Evolutionary conservation across 106 monocot species (phyloP).

Genomic region (Phalaenopsis equestris): DNA sequence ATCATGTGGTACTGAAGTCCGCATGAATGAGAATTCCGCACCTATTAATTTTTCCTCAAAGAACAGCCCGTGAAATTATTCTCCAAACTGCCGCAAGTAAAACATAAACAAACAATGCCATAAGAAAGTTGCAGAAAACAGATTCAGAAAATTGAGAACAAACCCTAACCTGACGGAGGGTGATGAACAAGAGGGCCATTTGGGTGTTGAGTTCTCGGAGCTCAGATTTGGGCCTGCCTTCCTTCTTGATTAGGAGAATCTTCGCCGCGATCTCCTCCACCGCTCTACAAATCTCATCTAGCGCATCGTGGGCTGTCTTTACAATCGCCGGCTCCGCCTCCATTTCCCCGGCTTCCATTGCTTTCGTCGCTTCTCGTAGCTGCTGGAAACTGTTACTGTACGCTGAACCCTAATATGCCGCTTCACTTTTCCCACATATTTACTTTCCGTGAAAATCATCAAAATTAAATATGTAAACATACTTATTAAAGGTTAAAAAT

Average conservation of each 20-base stretch:
- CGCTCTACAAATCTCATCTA: constrained; percentile 50
- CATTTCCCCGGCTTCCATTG: not conserved
- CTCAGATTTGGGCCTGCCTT: constrained; percentile 70
- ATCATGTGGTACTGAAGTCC: too few species aligned
- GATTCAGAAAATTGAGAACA: not conserved
- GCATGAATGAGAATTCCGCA: too few species aligned
- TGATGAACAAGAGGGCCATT: constrained; percentile 82
- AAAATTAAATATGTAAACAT: too few species aligned
- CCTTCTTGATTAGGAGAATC: constrained; percentile 75
- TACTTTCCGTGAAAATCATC: too few species aligned
- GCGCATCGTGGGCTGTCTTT: constrained; percentile 30
- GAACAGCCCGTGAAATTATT: not conserved
- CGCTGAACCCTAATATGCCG: too few species aligned
- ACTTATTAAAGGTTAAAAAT: too few species aligned
- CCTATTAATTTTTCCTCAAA: too few species aligned
- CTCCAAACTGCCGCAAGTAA: not conserved
- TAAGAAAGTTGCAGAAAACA: not conserved
- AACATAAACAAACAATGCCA: not conserved
- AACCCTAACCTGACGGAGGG: constrained; percentile 60
- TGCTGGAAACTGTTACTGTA: too few species aligned
- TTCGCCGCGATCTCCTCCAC: constrained; percentile 80
- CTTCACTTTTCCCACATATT: too few species aligned
- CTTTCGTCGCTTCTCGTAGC: not conserved
- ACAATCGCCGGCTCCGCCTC: not conserved
- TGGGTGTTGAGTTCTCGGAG: constrained; percentile 86